Evolutionary conservation across 2,329 filamentous ascomycete species (phyloP), one percentile per base, ranked within the genome.

Genomic region (Calonectria ilicicola): DNA sequence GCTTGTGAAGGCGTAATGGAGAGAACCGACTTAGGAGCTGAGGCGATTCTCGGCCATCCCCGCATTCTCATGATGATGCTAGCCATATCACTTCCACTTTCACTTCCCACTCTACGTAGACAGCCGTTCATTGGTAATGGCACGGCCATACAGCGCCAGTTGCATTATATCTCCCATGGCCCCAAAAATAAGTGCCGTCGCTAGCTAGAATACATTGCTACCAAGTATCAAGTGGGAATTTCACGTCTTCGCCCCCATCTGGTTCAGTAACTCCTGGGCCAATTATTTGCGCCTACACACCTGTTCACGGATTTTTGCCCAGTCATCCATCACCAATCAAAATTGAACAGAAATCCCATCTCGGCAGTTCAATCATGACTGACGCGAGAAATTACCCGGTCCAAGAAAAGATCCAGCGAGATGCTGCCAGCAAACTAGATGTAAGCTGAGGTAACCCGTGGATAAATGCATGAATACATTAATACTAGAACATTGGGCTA

Each of bases 381-480:
- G 69, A 63, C n/a, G 40, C 56, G 14, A 46, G 8, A 44, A 53
- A 65, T 2, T 73, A 70, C 32, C 46, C 46, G 5, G 44, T 75
- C 27, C 72, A 74, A 51, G 58, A 75, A 63, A 53, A 47, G 40
- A 67, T 72, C 14, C 72, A 75, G 23, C 66, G 74, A 23, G 65
- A 72, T 63, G 64, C 66, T 5, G 63, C 72, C 14, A 74, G 72
- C 66, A 74, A 49, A 26, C 46, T 75, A 35, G 40, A 75, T 64
- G 74, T 75, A 64, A 27, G 72, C 38, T 32, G 23, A 8, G n/a
- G 32, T 42, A 32, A 35, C n/a, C 32, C 38, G 6, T 56, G 47
- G 38, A 21, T 44, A 56, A 67, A n/a, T 49, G 3, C 3, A 10
- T 19, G 15, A 2, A 8, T 21, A 9, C 15, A 9, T 12, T 14